Percentiles rank a stretch among this genome's conserved stretches.
Conservation (phyloP, 805 yeast species). For the Nakazawaea wyomingensis region DNA sequence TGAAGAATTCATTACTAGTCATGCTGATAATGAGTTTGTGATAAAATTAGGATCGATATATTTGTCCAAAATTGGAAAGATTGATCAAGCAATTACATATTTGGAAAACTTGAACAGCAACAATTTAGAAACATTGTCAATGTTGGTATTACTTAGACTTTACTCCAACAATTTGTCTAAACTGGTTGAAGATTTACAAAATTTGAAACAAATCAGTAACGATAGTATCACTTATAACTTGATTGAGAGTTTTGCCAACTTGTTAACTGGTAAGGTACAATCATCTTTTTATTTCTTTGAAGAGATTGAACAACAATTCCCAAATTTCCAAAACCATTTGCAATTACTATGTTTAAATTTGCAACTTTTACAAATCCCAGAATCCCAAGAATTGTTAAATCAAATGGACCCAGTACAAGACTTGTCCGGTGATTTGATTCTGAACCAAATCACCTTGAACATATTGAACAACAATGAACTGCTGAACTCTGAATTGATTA, state of each 20-base stretch:
- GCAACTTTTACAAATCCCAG: slow-evolving; percentile 75
- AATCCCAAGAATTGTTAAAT: slow-evolving; percentile 63
- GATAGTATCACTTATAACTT: slow-evolving; percentile 76
- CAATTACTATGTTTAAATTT: slow-evolving; percentile 72
- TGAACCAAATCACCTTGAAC: slow-evolving; percentile 61
- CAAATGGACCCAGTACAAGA: slow-evolving; percentile 27
- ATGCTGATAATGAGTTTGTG: slow-evolving; percentile 18
- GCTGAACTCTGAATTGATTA: slow-evolving; percentile 33
- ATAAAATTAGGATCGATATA: slow-evolving; percentile 36
- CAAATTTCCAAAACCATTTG: slow-evolving; percentile 44
- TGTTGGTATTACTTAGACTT: slow-evolving; percentile 34
- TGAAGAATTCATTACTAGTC: slow-evolving; percentile 4
- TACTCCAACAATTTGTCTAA: slow-evolving; percentile 36
- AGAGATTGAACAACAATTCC: slow-evolving; percentile 63
- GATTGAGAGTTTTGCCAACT: slow-evolving; percentile 67
- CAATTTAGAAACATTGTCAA: slow-evolving; percentile 32
- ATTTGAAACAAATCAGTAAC: slow-evolving; percentile 45
- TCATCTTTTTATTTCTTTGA: slow-evolving; percentile 65
- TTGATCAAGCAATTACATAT: slow-evolving; percentile 37
- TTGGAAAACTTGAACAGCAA: slow-evolving; percentile 25
- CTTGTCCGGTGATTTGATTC: slow-evolving; percentile 41
- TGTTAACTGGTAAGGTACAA: slow-evolving; percentile 33
- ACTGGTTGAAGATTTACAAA: slow-evolving; percentile 41
- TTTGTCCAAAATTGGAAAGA: slow-evolving; percentile 32
- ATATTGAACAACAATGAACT: slow-evolving; percentile 45